Base-by-base conservation (phyloP, 1,284 basidiomycete genomes). In the Pyrrhoderma noxium region DNA sequence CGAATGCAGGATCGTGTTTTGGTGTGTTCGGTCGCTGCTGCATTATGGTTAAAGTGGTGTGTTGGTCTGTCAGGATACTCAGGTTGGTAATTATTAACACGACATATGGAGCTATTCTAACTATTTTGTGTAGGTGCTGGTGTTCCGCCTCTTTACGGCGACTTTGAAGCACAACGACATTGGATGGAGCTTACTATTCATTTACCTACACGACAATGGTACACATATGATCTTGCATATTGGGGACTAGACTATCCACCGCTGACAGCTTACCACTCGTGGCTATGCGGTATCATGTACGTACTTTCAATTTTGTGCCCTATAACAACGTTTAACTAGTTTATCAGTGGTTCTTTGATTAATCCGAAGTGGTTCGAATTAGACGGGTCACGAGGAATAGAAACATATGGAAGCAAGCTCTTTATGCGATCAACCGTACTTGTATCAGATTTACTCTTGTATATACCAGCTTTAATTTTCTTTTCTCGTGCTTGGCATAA, bases 171-270 rank as follows among this genome's bases (percentile, higher is more conserved):
- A 0, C 93, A 95, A 62, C 74, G 93, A 47, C 92, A 95, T 66
- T 95, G 92, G 93, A 89, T 94, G 81, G 90, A 94, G 60, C 66
- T 95, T 40, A 91, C 90, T 0, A 68, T 80, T 27, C 85, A 92
- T 61, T 70, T 92, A 2, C 89, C 89, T 0, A 61, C 79, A 22
- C 72, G 69, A 8, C 67, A 84, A 59, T 95, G 93, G 93, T 95
- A 95, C 66, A 81, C 70, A 1, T 89, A 93, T 65, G 89, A 94
- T 60, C 71, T 91, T 31, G 78, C 78, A 46, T 94, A 94, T 60
- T 96, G 93, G 93, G 91, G 90, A 0, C 74, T 96, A 47, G 91
- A 93, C 66, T 93, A 96, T 67, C 93, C 93, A 2, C 93, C 93
- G 7, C 63, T 96, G 50, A 95, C 93, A 1, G 93, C 90, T 2